Base-by-base conservation (phyloP, 2,329 filamentous ascomycete genomes). In the Myriosclerotinia duriaeana region DNA sequence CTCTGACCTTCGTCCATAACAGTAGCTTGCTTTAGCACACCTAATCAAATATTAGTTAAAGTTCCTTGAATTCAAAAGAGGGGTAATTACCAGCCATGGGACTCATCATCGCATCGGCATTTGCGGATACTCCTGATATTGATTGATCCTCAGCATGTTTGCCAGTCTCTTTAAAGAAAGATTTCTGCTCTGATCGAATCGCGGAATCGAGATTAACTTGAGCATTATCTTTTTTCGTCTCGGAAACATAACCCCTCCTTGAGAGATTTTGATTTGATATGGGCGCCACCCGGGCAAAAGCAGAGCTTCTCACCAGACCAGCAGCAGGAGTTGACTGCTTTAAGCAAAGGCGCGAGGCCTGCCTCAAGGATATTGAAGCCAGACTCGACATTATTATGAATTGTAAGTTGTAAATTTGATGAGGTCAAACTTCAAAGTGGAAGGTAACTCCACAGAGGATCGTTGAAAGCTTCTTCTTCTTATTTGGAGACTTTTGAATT, bases 1-100 rank as follows among this genome's bases (percentile, higher is more conserved):
- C 95, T 85, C 69, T 91, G 89, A 67, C 95, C 95, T 78, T 96
- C 89, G 72, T 97, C 93, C 89, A 98, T 91, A 70, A 97, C 83
- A 15, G 92, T 93, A 11, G 93, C 94, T 78, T 97, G 90, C 81
- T 95, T 96, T 69, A 99, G 82, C 55, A 97, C 89, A 71, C 91
- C 90, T 76, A 53, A 58, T 52, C 65, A n/a, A 53, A 60, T 53
- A 65, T 71, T 52, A 74, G 69, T 40, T 55, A 75, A 73, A 63
- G 14, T 67, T 53, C 61, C 40, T 55, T 63, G 60, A 58, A 66
- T 56, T 67, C 53, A 61, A 66, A 65, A 67, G 44, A 61, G 58
- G 44, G 30, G 42, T 48, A 71, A 71, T 58, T 82, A 80, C 87
- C 87, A 70, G 92, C 90, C 76, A 90, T 87, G n/a, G 92, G 90